A percentile compares a stretch with the other conserved stretches of the same genome.
Evolutionary conservation across 495 filamentous ascomycete genomes (phyloP).

Genomic region (Aspergillus biplanus): DNA sequence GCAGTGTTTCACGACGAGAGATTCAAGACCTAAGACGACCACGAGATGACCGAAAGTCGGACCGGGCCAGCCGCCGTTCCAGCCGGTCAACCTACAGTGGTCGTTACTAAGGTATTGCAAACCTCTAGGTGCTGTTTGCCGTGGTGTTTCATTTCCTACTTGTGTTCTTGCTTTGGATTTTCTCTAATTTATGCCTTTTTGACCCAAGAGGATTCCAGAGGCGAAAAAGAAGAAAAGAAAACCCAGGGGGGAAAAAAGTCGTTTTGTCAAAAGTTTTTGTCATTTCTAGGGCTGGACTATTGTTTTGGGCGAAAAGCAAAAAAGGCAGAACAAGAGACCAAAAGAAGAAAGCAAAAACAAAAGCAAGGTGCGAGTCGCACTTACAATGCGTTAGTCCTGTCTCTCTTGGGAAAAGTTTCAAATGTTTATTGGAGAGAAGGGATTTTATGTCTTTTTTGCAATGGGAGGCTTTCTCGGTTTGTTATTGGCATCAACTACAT

Average conservation of each 20-base stretch:
- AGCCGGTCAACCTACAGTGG: conserved; percentile 44
- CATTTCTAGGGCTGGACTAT: conserved; percentile 13
- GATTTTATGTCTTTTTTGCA: conserved; percentile 12
- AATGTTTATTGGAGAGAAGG: conserved; percentile 22
- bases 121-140: not conserved
- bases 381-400: conserved; percentile 7
- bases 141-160: conserved; percentile 4
- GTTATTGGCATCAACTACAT: conserved; percentile 16
- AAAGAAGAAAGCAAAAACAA: not conserved
- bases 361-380: not conserved
- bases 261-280: conserved; percentile 13
- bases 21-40: conserved; percentile 35
- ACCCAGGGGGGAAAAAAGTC: not conserved
- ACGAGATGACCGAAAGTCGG: conserved; percentile 42
- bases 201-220: not conserved
- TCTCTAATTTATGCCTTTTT: not conserved
- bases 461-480: conserved; percentile 25
- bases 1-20: conserved; percentile 33
- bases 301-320: not conserved
- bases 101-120: conserved; percentile 19
- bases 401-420: conserved; percentile 22
- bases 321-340: not conserved
- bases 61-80: conserved; percentile 43
- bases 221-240: conserved; percentile 3
- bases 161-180: conserved; percentile 7